Conservation (phyloP, 805 yeast genomes). For the Lachancea fermentati region DNA sequence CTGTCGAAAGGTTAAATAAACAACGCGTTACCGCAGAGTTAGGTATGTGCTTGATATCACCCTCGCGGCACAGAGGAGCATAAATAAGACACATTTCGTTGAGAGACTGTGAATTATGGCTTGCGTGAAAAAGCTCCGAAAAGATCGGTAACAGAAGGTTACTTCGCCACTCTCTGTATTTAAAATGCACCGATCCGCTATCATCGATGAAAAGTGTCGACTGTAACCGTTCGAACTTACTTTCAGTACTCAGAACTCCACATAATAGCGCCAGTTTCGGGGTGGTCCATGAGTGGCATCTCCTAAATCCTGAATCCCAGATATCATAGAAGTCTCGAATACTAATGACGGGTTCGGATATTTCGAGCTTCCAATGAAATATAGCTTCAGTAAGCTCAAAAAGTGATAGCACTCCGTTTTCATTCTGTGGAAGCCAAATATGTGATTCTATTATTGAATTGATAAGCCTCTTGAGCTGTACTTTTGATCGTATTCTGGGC, state of each 20-base stretch:
- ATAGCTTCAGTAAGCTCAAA: constrained; percentile 20
- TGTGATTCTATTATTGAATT: constrained; percentile 14
- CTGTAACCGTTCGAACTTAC: constrained; percentile 17
- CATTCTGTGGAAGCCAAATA: constrained; percentile 3
- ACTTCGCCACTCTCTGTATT: constrained; percentile 20
- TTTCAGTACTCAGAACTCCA: constrained; percentile 22
- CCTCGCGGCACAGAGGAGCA: constrained; percentile 7
- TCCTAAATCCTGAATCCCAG: constrained; percentile 18
- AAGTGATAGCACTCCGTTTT: constrained; percentile 11
- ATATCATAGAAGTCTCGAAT: constrained; percentile 19
- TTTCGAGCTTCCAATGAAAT: constrained; percentile 26
- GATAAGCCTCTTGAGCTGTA: constrained; percentile 13
- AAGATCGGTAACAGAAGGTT: constrained; percentile 22
- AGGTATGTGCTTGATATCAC: constrained; percentile 8
- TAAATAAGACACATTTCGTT: constrained; percentile 8
- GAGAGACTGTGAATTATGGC: background rate
- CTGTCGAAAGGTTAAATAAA: constrained; percentile 11
- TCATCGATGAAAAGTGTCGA: constrained; percentile 20
- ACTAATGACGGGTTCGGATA: constrained; percentile 28
- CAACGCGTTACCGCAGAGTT: constrained; percentile 16
- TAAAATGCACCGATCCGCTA: constrained; percentile 12
- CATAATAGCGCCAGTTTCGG: constrained; percentile 19
- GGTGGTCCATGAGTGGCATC: constrained; percentile 19
- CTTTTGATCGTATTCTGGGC: constrained; percentile 17
- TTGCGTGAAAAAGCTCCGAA: constrained; percentile 5